Base-by-base conservation (phyloP, 495 filamentous ascomycete genomes). In the Lasiosphaeria hispida region DNA sequence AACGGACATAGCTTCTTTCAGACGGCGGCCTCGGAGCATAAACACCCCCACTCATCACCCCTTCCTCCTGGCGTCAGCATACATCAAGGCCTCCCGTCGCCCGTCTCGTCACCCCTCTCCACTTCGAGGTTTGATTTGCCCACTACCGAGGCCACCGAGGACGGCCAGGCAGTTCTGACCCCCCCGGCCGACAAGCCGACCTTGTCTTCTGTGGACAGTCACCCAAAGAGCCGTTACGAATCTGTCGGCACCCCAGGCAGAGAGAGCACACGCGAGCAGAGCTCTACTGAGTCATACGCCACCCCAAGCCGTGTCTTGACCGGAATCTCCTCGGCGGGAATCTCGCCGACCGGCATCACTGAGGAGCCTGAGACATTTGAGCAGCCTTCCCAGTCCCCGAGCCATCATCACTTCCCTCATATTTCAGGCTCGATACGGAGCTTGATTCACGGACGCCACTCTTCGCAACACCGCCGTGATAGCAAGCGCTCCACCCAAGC, bases 301-400 rank as follows among this genome's bases (percentile, higher is more conserved):
- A 37, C 67, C 10, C 64, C 69, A 23, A 66, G 57, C 39, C 64
- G 65, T 17, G 44, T 64, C 50, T 57, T 64, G 44, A 64, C 67
- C 3, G 56, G 47, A 30, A 55, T 69, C 53, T 62, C 61, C 8
- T 52, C 59, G 11, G 62, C 67, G 1, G 56, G 47, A 18, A 55
- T 69, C 53, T 62, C 61, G 9, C 48, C 59, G 11, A 49, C 35
- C 14, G 67, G 64, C 55, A 72, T 72, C 19, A 66, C 61, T 9
- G 65, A 66, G 42, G 69, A 72, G 51, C 69, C 69, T 18, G 65
- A 70, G 47, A 56, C 57, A 17, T 58, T 70, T 48, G 63, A 66
- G 15, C 42, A 40, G 15, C 40, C 59, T 2, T 61, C 60, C 30
- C 55, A 41, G 14, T 55, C 64, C 0, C 51, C 54, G 10, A 48